Percentiles rank a stretch among this genome's conserved stretches.
phyloP scores from a whole-genome alignment of 176 grass and related monocot genomes.

The Poa annua region DNA sequence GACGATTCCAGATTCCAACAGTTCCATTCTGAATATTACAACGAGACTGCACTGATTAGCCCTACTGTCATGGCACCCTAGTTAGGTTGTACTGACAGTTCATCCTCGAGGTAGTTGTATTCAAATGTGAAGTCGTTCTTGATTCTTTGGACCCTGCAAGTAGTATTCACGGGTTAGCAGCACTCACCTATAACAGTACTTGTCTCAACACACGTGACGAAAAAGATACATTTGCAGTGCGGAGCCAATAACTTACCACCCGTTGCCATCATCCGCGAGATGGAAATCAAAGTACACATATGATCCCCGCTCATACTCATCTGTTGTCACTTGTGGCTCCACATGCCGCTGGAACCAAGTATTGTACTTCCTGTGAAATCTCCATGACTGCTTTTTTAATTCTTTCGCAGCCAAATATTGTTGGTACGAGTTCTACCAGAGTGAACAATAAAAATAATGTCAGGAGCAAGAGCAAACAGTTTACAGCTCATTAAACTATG shows the following conservation, averaged over 20 bases:
- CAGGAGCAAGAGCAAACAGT: constrained; percentile 27
- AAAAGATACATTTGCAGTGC: neutral
- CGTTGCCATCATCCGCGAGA: constrained; percentile 73
- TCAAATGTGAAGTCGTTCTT: constrained; percentile 97
- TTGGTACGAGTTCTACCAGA: constrained; percentile 83
- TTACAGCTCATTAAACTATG: constrained; percentile 17
- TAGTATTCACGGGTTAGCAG: constrained; percentile 8
- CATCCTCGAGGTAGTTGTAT: constrained; percentile 95
- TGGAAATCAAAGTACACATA: constrained; percentile 98
- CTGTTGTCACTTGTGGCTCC: constrained; percentile 93
- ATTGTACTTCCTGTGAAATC: constrained; percentile 93
- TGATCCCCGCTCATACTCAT: constrained; percentile 90
- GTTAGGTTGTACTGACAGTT: constrained; percentile 69
- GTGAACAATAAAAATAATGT: neutral
- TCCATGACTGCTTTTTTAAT: constrained; percentile 97
- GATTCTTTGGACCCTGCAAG: constrained; percentile 95
- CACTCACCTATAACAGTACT: too few species aligned
- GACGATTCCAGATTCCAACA: constrained; percentile 29
- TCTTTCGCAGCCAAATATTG: constrained; percentile 93
- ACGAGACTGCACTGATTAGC: constrained; percentile 41
- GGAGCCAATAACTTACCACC: constrained; percentile 68
- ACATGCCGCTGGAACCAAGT: constrained; percentile 99
- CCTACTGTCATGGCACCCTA: constrained; percentile 36
- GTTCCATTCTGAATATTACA: constrained; percentile 33
- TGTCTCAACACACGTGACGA: neutral